Evolutionary conservation across 2,329 filamentous ascomycete genomes (phyloP).

Genomic region (Nemania bipapillata): DNA sequence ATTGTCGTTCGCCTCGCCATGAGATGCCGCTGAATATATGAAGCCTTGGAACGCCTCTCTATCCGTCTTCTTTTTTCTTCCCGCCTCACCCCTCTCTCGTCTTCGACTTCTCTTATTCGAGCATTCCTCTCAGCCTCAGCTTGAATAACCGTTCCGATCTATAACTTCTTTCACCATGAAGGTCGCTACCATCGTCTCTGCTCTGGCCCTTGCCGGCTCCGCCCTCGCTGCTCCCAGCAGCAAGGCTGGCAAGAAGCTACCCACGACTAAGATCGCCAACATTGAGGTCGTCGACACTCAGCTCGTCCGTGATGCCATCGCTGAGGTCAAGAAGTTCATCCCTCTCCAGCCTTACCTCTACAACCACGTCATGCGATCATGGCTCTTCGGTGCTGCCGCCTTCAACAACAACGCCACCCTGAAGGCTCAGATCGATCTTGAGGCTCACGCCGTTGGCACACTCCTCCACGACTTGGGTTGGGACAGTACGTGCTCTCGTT

Average conservation of each 20-base stretch:
- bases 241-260: constrained; percentile 28
- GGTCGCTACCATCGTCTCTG: constrained; percentile 30
- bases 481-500: constrained; percentile 38
- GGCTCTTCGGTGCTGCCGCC: constrained; percentile 37
- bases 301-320: constrained; percentile 31
- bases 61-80: neutral
- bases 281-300: constrained; percentile 38
- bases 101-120: neutral
- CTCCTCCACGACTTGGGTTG: constrained; percentile 38
- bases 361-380: constrained; percentile 37
- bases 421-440: constrained; percentile 37
- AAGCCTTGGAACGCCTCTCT: constrained; percentile 1
- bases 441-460: constrained; percentile 35
- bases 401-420: constrained; percentile 40
- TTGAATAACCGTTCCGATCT: neutral
- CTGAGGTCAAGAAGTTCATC: constrained; percentile 36
- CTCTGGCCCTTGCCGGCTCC: constrained; percentile 30
- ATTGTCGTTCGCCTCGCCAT: neutral
- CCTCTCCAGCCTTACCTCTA: constrained; percentile 41
- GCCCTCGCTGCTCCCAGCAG: constrained; percentile 24
- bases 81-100: neutral
- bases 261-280: constrained; percentile 35
- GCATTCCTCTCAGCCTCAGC: neutral
- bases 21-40: constrained; percentile 11
- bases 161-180: constrained; percentile 29